Percentiles rank a stretch among this genome's conserved stretches.
phyloP scores from a whole-genome alignment of 352 stramenopile species.

The Phytophthora sp. region DNA sequence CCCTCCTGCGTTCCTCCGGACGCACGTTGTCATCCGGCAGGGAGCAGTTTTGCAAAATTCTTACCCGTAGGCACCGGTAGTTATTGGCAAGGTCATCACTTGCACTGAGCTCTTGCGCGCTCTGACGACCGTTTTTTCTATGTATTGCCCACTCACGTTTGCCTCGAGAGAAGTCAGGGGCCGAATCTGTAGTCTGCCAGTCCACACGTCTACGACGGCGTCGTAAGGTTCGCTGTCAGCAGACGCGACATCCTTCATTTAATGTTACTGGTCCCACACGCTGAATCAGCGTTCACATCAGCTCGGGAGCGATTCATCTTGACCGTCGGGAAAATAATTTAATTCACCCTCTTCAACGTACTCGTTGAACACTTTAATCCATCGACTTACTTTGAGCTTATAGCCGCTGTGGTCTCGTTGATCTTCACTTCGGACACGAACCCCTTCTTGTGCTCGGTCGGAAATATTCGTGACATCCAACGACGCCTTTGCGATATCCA shows the following conservation, averaged over 20 bases:
- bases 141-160: too few relatives aligned
- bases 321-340: too few relatives aligned
- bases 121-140: too few relatives aligned
- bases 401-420: background rate
- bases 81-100: background rate
- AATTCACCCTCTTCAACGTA: background rate
- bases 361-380: background rate
- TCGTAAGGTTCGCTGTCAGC: too few relatives aligned
- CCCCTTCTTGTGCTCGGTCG: slow-evolving; percentile 12
- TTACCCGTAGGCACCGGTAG: background rate
- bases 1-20: background rate
- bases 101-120: background rate
- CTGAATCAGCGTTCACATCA: too few relatives aligned
- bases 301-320: too few relatives aligned
- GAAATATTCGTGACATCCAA: slow-evolving; percentile 3
- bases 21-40: background rate
- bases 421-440: slow-evolving; percentile 16
- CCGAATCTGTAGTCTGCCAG: too few relatives aligned
- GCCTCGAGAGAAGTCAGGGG: too few relatives aligned
- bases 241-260: too few relatives aligned
- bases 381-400: background rate
- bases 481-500: slow-evolving; percentile 7
- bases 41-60: slow-evolving; percentile 1
- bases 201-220: too few relatives aligned
- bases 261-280: too few relatives aligned